Evolutionary conservation across 225 moss, liverwort and hornwort genomes (phyloP).

Genomic region (Anthoceros angustus): DNA sequence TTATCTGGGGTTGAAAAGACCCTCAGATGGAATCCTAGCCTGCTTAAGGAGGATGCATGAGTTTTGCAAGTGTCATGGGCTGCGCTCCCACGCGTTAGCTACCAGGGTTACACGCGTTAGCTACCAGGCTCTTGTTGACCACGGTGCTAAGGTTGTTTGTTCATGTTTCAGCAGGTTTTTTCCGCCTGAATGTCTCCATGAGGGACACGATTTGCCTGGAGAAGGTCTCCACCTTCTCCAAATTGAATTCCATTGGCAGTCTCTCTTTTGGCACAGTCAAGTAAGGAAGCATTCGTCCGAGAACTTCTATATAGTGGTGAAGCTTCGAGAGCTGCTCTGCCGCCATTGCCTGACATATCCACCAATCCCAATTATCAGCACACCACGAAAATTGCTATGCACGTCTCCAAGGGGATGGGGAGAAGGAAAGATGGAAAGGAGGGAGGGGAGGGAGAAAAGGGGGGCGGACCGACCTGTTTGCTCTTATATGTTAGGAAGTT

Average conservation of each 20-base stretch:
- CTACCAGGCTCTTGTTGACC: slow-evolving; percentile 40
- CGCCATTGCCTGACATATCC: slow-evolving; percentile 98
- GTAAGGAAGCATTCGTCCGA: slow-evolving; percentile 88
- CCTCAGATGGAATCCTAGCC: no score
- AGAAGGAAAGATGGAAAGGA: no score
- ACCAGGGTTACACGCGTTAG: no score
- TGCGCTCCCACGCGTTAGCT: no score
- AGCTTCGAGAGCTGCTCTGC: slow-evolving; percentile 85
- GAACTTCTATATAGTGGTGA: slow-evolving; percentile 83
- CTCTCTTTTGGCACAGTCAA: slow-evolving; percentile 58
- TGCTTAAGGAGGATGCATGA: no score
- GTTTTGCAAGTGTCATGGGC: no score
- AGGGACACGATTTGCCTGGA: slow-evolving; percentile 84
- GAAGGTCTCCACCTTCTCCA: slow-evolving; percentile 74
- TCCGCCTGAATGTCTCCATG: slow-evolving; percentile 81
- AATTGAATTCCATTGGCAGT: slow-evolving; percentile 67
- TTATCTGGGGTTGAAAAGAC: no score
- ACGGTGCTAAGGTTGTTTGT: slow-evolving; percentile 21
- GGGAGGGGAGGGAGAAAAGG: no score
- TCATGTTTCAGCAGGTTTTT: slow-evolving; percentile 28
- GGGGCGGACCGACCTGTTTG: slow-evolving; percentile 44
- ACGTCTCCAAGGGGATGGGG: no score
- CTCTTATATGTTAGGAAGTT: slow-evolving; percentile 42
- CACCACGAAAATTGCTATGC: no score
- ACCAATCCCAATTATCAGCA: no score